Conservation (phyloP, 2,329 filamentous ascomycete genomes). For the Daldinia sp. region DNA sequence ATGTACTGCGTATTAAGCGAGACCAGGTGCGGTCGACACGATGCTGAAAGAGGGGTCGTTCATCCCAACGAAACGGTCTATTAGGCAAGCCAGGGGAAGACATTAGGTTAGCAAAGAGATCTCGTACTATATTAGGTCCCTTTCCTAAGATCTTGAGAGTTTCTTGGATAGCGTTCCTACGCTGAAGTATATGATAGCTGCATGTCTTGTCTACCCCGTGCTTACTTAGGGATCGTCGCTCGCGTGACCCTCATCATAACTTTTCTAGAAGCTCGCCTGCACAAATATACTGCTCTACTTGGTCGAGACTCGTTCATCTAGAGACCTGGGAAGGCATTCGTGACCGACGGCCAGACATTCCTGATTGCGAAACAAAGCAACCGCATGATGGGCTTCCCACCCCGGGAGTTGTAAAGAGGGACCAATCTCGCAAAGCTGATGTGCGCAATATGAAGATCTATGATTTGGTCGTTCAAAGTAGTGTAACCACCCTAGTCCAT, state of each 20-base stretch:
- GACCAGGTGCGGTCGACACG: slow-evolving; percentile 25
- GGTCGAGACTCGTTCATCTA: slow-evolving; percentile 18
- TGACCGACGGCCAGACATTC: slow-evolving; percentile 38
- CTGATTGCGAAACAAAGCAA: slow-evolving; percentile 34
- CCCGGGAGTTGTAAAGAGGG: slow-evolving; percentile 24
- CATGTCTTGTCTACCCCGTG: slow-evolving; percentile 7
- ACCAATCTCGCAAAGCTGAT: slow-evolving; percentile 25
- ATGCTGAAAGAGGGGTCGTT: slow-evolving; percentile 38
- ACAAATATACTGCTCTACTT: slow-evolving; percentile 3
- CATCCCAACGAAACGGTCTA: slow-evolving; percentile 25
- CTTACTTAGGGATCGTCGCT: slow-evolving; percentile 11
- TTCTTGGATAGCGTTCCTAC: slow-evolving; percentile 9
- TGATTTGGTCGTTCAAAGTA: slow-evolving; percentile 22
- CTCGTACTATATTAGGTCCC: slow-evolving; percentile 13
- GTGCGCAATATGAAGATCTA: slow-evolving; percentile 20
- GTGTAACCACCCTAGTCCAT: slow-evolving; percentile 32
- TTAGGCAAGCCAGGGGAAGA: slow-evolving; percentile 16
- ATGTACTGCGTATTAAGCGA: slow-evolving; percentile 34
- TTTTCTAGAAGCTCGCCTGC: not conserved
- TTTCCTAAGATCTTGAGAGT: not conserved
- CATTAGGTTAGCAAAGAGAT: slow-evolving; percentile 19
- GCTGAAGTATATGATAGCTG: slow-evolving; percentile 7
- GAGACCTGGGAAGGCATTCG: slow-evolving; percentile 21
- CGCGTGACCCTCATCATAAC: slow-evolving; percentile 7
- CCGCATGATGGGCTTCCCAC: slow-evolving; percentile 23